Percentiles rank a stretch among this genome's conserved stretches.
Evolutionary conservation across 192 early-diverging fungal genomes (phyloP).

Genomic region (Globomyces pollinis-pini): DNA sequence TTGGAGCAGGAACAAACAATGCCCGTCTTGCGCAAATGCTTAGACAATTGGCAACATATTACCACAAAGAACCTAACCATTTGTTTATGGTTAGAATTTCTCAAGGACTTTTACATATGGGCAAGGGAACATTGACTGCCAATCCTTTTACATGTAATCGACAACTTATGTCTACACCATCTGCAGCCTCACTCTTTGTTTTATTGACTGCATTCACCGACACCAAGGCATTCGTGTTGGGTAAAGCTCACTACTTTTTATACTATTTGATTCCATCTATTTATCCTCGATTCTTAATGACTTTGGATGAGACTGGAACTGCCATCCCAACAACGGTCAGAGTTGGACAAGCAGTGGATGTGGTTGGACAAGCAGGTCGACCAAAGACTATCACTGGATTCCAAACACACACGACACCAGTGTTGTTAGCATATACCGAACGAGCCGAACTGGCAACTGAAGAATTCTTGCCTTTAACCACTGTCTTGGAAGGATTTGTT

Average conservation of each 20-base stretch:
- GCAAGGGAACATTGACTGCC: slow-evolving; percentile 95
- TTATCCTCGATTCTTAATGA: slow-evolving; percentile 98
- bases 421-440: slow-evolving; percentile 91
- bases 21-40: slow-evolving; percentile 96
- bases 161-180: slow-evolving; percentile 82
- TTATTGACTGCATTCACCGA: slow-evolving; percentile 88
- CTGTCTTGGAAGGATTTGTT: slow-evolving; percentile 92
- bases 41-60: slow-evolving; percentile 91
- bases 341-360: slow-evolving; percentile 99
- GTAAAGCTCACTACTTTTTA: slow-evolving; percentile 85
- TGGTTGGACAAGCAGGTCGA: slow-evolving; percentile 94
- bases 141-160: slow-evolving; percentile 94
- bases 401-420: slow-evolving; percentile 96
- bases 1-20: slow-evolving; percentile 99
- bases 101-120: slow-evolving; percentile 85
- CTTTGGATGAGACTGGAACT: slow-evolving; percentile 86
- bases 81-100: slow-evolving; percentile 81
- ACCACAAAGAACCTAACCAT: slow-evolving; percentile 86
- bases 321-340: slow-evolving; percentile 77
- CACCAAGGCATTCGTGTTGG: slow-evolving; percentile 82
- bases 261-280: slow-evolving; percentile 89
- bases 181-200: slow-evolving; percentile 77
- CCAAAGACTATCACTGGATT: slow-evolving; percentile 99
- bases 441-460: slow-evolving; percentile 97
- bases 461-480: slow-evolving; percentile 81